Base-by-base conservation (phyloP, 257 asterid genomes). In the Oldenlandia corymbosa region DNA sequence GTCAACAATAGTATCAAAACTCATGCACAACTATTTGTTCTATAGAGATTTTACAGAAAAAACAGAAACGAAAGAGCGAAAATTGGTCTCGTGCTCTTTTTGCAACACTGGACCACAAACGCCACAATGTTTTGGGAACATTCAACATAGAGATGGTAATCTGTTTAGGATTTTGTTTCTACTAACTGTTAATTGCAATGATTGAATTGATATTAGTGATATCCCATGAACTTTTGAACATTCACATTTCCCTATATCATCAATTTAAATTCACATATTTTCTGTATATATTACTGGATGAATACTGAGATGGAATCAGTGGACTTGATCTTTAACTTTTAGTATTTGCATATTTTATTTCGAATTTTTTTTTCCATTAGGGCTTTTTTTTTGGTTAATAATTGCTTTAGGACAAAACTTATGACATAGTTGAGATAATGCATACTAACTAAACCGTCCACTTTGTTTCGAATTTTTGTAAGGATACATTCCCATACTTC, bases 1-100 rank as follows among this genome's bases (percentile, higher is more conserved):
- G 58, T 64, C 72, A 51, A 63, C 57, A 39, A 37, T 64, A 30
- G 21, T 74, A 51, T 56, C 51, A 37, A 65, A 53, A 52, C 79
- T 74, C 23, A 64, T 75, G 24, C 58, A 21, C 7, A 67, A 64
- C 20, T 59, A 58, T 62, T 50, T 67, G 47, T 45, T 42, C 52
- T 26, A 56, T 52, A 46, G 16, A 13, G 39, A 30, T 51, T 50
- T 62, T 32, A 55, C 49, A 20, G 34, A 24, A 27, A 54, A 48
- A 12, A 51, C 34, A 68, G 48, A 24, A 18, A 43, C 7, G 41
- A 59, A 59, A 21, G 17, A 2, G 18, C 23, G 21, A 18, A 58
- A 58, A 37, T n/a, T 16, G 60, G 12, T 7, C 7, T 5, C 42
- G 3, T 11, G 11, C 7, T 9, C 42, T 17, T 5, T 28, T 32